These are phyloP conservation scores for Fusarium goolgardi DNA, from an alignment of 2,329 filamentous ascomycete genomes.

Conservation along the genomic window DNA sequence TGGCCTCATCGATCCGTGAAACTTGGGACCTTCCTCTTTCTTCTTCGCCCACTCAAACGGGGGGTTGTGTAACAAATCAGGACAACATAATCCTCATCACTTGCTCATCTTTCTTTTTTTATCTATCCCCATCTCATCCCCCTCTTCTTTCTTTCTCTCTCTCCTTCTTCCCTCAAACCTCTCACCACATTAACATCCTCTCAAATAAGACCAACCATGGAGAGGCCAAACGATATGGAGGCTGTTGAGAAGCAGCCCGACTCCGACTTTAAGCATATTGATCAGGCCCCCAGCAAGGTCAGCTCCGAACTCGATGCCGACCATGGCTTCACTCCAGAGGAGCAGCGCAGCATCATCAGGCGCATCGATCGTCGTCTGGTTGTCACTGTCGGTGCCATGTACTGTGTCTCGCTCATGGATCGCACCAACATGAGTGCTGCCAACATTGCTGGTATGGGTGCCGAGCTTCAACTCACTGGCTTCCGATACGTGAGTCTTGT, in stretches of 20 bases:
- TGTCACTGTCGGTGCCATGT: constrained; percentile 71
- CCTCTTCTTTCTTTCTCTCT: not conserved
- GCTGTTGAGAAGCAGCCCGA: constrained; percentile 46
- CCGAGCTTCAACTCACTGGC: constrained; percentile 59
- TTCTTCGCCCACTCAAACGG: constrained; percentile 10
- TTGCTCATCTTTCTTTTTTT: constrained; percentile 15
- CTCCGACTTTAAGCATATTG: constrained; percentile 45
- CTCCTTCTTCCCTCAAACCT: not conserved
- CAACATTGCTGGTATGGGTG: constrained; percentile 73
- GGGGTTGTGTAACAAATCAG: constrained; percentile 8
- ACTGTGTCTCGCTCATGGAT: constrained; percentile 83
- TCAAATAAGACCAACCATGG: constrained; percentile 36
- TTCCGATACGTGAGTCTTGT: constrained; percentile 57
- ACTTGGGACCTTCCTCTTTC: constrained; percentile 14
- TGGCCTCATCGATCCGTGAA: constrained; percentile 19
- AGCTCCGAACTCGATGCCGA: constrained; percentile 48
- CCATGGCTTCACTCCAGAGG: constrained; percentile 65
- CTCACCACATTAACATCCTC: not conserved
- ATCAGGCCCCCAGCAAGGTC: constrained; percentile 38
- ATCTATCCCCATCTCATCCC: not conserved
- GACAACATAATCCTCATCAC: constrained; percentile 9
- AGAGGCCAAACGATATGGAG: constrained; percentile 33
- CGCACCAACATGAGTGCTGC: constrained; percentile 80
- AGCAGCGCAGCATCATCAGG: constrained; percentile 75
- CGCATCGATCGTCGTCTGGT: constrained; percentile 76